phyloP scores from a whole-genome alignment of 2,329 filamentous ascomycete species.

The Hymenoscyphus scutula region DNA sequence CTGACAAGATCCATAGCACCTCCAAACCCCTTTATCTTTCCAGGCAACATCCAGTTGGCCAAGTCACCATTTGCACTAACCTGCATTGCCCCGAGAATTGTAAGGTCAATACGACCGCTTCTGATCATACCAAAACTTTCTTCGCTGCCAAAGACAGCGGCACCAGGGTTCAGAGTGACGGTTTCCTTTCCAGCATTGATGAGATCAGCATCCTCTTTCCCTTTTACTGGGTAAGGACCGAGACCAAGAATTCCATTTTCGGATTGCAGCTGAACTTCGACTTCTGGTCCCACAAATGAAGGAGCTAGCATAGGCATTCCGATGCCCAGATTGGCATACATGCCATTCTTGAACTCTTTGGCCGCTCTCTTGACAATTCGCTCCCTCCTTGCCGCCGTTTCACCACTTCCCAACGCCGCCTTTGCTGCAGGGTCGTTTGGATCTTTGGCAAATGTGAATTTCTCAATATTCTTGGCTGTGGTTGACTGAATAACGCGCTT shows the following conservation, averaged over 20 bases:
- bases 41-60: slow-evolving; percentile 90
- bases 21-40: slow-evolving; percentile 83
- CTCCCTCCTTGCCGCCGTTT: slow-evolving; percentile 65
- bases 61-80: slow-evolving; percentile 62
- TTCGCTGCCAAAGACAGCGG: slow-evolving; percentile 78
- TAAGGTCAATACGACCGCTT: slow-evolving; percentile 80
- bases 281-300: slow-evolving; percentile 73
- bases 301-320: slow-evolving; percentile 93
- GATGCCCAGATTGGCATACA: slow-evolving; percentile 91
- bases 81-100: slow-evolving; percentile 89
- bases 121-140: slow-evolving; percentile 94
- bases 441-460: slow-evolving; percentile 72
- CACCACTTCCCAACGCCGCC: slow-evolving; percentile 35
- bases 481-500: slow-evolving; percentile 84
- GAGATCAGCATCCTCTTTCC: slow-evolving; percentile 78
- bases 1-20: slow-evolving; percentile 92
- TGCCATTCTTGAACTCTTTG: slow-evolving; percentile 91
- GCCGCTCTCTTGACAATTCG: slow-evolving; percentile 81
- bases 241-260: slow-evolving; percentile 79
- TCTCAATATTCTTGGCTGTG: slow-evolving; percentile 77
- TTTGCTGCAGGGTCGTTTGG: slow-evolving; percentile 34
- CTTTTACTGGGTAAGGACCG: slow-evolving; percentile 69
- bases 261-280: slow-evolving; percentile 79
- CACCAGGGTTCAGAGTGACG: slow-evolving; percentile 77
- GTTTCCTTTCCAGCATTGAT: slow-evolving; percentile 96